A percentile compares a stretch with the other conserved stretches of the same genome.
These are phyloP conservation scores for Pseudomassariella vexata DNA, from an alignment of 2,329 filamentous ascomycete genomes.

Conservation along the genomic window DNA sequence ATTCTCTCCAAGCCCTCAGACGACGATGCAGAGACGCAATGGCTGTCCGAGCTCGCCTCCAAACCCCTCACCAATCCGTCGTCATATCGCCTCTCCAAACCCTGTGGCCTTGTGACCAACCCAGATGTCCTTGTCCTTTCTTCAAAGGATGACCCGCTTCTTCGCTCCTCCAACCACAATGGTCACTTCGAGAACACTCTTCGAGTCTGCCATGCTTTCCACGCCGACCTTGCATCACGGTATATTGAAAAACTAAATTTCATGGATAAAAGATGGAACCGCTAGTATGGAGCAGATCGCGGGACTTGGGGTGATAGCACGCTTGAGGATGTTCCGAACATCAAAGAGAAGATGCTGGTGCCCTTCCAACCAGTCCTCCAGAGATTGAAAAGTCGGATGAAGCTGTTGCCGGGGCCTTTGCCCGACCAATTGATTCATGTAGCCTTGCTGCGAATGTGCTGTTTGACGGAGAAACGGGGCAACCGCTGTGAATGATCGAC, in stretches of 20 bases:
- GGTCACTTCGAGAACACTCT: not conserved
- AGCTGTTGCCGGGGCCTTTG: not conserved
- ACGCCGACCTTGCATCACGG: not conserved
- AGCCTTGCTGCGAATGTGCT: not conserved
- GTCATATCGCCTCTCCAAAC: not conserved
- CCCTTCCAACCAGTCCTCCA: not conserved
- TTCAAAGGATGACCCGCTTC: not conserved
- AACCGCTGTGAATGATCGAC: not conserved
- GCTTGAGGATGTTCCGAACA: not conserved
- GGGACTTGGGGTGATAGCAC: not conserved
- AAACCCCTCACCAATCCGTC: not conserved
- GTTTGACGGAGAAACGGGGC: not conserved
- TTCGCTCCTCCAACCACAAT: not conserved
- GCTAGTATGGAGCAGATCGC: not conserved
- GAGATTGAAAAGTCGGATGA: not conserved
- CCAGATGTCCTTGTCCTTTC: not conserved
- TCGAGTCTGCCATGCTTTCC: not conserved
- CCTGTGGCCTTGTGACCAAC: not conserved
- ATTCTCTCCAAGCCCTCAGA: not conserved
- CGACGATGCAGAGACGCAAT: not conserved
- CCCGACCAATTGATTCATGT: not conserved
- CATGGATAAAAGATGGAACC: not conserved
- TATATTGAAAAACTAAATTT: not conserved
- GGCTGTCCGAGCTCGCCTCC: not conserved
- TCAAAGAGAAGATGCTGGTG: not conserved